phyloP scores from a whole-genome alignment of 495 filamentous ascomycete species.

The Podospora tetraspora region DNA sequence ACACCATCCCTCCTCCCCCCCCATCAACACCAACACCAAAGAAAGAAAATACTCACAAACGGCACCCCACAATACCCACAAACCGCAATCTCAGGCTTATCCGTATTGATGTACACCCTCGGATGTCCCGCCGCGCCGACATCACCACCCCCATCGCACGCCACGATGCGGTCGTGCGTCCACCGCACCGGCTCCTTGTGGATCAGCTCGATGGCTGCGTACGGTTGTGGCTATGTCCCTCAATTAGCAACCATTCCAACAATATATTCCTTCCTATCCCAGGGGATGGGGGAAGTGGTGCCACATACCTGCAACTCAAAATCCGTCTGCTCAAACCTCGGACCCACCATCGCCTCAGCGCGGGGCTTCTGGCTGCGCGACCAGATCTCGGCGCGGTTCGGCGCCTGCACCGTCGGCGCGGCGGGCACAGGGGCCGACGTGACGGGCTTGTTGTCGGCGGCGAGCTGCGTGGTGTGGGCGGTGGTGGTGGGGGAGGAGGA shows the following conservation, averaged over 20 bases:
- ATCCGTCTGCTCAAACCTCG: slow-evolving; percentile 93
- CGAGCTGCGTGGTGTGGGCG: slow-evolving; percentile 52
- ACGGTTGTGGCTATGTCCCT: slow-evolving; percentile 65
- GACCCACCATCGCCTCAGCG: slow-evolving; percentile 78
- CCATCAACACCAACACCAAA: not conserved
- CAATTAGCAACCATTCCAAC: not conserved
- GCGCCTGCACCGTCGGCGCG: slow-evolving; percentile 71
- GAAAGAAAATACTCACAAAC: not conserved
- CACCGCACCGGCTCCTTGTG: slow-evolving; percentile 93
- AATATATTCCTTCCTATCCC: not conserved
- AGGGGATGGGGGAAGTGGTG: not conserved
- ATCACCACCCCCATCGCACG: slow-evolving; percentile 87
- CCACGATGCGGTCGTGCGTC: slow-evolving; percentile 73
- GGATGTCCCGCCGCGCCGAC: slow-evolving; percentile 77
- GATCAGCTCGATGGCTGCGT: slow-evolving; percentile 89
- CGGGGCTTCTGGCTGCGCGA: slow-evolving; percentile 76
- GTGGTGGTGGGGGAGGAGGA: slow-evolving; percentile 37
- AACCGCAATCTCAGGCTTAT: slow-evolving; percentile 94
- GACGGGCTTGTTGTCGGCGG: slow-evolving; percentile 46
- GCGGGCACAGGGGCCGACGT: not conserved
- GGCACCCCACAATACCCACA: slow-evolving; percentile 51
- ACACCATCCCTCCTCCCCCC: not conserved
- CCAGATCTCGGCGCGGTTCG: slow-evolving; percentile 79
- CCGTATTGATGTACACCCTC: slow-evolving; percentile 91
- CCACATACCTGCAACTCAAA: slow-evolving; percentile 77